A percentile compares a stretch with the other conserved stretches of the same genome.
These are phyloP conservation scores for Ogataea ganodermae DNA, from an alignment of 805 yeast species.

Conservation along the genomic window DNA sequence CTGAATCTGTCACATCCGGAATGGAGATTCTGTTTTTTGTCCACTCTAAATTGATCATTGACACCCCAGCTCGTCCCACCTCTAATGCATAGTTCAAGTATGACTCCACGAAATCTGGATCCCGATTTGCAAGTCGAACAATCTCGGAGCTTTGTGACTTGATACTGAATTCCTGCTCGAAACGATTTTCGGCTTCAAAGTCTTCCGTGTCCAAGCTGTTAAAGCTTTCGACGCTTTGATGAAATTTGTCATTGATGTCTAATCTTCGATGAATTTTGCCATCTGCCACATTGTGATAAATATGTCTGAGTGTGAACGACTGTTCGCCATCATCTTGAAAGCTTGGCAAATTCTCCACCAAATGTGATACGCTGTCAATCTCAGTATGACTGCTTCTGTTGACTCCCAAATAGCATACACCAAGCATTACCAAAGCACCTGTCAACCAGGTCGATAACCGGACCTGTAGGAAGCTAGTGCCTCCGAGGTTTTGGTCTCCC, in stretches of 20 bases:
- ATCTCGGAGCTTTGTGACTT: conserved; percentile 18
- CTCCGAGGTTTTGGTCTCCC: background rate
- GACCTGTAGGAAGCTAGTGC: background rate
- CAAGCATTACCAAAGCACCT: background rate
- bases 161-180: conserved; percentile 22
- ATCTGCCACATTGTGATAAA: conserved; percentile 62
- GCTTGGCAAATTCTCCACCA: background rate
- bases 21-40: conserved; percentile 49
- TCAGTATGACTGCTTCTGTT: background rate
- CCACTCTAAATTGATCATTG: conserved; percentile 63
- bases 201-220: conserved; percentile 3
- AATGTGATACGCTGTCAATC: background rate
- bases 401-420: background rate
- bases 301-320: conserved; percentile 49
- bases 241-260: conserved; percentile 20
- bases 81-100: conserved; percentile 59
- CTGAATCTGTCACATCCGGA: conserved; percentile 77
- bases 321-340: background rate
- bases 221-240: conserved; percentile 1
- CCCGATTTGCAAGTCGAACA: conserved; percentile 45
- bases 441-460: background rate
- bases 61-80: conserved; percentile 40
- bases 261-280: conserved; percentile 45
- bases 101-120: conserved; percentile 66
- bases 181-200: conserved; percentile 19